phyloP scores from a whole-genome alignment of 169 alveolate genomes.

The Cyclospora cayetanensis region DNA sequence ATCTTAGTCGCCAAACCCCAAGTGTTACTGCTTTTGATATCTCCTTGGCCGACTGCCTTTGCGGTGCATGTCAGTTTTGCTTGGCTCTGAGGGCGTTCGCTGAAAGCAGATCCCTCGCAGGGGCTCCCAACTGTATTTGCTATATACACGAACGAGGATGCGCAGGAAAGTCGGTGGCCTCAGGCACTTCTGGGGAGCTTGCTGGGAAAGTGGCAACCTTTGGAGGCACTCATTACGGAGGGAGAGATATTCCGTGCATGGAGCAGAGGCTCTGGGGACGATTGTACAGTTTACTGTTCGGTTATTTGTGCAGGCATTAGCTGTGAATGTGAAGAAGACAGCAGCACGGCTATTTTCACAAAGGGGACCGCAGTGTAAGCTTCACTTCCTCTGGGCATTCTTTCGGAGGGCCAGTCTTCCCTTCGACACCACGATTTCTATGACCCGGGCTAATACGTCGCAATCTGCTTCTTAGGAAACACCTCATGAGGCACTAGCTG shows the following conservation, averaged over 20 bases:
- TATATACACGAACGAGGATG: too few relatives aligned
- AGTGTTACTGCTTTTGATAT: background rate
- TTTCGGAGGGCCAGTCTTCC: too few relatives aligned
- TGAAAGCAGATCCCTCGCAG: background rate
- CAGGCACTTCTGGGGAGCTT: background rate
- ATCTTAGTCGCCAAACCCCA: conserved; percentile 39
- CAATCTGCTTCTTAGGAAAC: too few relatives aligned
- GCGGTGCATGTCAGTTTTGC: background rate
- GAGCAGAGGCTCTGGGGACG: background rate
- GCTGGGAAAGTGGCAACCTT: background rate
- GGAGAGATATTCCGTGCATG: background rate
- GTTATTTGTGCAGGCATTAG: background rate
- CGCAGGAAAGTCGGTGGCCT: background rate
- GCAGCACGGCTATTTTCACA: background rate
- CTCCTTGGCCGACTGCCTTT: background rate
- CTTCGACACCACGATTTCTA: too few relatives aligned
- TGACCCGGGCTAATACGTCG: too few relatives aligned
- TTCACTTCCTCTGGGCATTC: too few relatives aligned
- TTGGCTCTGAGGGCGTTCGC: background rate
- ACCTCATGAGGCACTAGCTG: too few relatives aligned
- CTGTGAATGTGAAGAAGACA: background rate
- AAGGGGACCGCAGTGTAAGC: conserved; percentile 2
- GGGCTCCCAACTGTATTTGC: background rate
- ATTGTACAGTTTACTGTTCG: background rate
- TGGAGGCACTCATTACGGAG: background rate